phyloP scores from a whole-genome alignment of 768 basidiomycete genomes.

The Mycena metata region DNA sequence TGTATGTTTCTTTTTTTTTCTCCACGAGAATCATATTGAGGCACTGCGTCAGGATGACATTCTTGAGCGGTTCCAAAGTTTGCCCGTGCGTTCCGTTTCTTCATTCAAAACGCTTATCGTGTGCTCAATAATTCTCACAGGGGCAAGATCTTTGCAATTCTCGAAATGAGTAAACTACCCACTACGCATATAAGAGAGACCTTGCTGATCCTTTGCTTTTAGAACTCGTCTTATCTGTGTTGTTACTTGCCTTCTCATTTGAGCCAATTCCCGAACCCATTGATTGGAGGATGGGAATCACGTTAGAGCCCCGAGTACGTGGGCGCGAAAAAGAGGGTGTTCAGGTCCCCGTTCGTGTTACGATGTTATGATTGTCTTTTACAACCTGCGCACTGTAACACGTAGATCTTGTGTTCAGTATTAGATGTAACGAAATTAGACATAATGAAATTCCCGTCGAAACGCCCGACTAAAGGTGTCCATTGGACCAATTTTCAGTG shows the following conservation, averaged over 20 bases:
- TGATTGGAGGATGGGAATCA: constrained; percentile 45
- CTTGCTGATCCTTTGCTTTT: background rate
- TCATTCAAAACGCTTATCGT: constrained; percentile 31
- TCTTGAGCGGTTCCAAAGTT: constrained; percentile 58
- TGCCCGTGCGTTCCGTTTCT: constrained; percentile 55
- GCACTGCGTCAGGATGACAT: constrained; percentile 54
- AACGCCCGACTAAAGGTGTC: no score
- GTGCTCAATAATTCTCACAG: constrained; percentile 31
- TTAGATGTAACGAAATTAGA: no score
- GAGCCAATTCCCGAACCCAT: constrained; percentile 38
- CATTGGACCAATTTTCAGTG: no score
- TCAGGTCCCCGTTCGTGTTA: constrained; percentile 38
- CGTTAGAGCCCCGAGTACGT: constrained; percentile 40
- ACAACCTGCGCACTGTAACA: no score
- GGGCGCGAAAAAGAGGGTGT: constrained; percentile 35
- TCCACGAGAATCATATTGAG: constrained; percentile 46
- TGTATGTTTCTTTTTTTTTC: constrained; percentile 45
- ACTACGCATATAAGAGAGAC: background rate
- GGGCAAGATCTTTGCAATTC: constrained; percentile 54
- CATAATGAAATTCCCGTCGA: no score
- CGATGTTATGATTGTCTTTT: background rate
- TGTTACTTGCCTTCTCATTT: constrained; percentile 43
- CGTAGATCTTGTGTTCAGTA: no score
- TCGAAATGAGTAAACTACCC: constrained; percentile 52
- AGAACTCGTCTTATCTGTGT: constrained; percentile 43